Conservation (phyloP, 495 filamentous ascomycete genomes). For the Penicillium canescens region DNA sequence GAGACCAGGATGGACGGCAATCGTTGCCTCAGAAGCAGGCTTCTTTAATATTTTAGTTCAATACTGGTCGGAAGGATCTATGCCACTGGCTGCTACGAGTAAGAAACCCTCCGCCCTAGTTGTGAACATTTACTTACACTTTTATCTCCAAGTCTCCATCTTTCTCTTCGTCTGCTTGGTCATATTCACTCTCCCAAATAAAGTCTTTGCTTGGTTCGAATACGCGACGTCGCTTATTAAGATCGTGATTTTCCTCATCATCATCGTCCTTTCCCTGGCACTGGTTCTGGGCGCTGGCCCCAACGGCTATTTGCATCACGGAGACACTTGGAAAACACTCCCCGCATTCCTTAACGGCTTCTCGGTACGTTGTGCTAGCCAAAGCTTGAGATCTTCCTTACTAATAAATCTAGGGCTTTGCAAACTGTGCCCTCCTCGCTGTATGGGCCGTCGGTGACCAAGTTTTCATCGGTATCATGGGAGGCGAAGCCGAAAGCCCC, state of each 20-base stretch:
- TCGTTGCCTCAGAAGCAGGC: conserved; percentile 28
- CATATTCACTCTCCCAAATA: conserved; percentile 27
- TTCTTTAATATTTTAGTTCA: conserved; percentile 31
- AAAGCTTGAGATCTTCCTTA: conserved; percentile 6
- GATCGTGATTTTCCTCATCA: conserved; percentile 29
- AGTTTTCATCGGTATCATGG: conserved; percentile 27
- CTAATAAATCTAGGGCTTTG: conserved; percentile 25
- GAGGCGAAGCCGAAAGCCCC: conserved; percentile 26
- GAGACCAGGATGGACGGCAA: conserved; percentile 28
- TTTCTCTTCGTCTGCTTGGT: conserved; percentile 21
- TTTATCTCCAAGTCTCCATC: conserved; percentile 21
- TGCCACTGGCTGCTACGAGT: conserved; percentile 22
- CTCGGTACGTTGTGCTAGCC: conserved; percentile 18
- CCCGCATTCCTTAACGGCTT: conserved; percentile 30
- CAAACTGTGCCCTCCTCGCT: conserved; percentile 31
- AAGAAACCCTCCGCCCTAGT: conserved; percentile 11
- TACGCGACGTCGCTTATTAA: conserved; percentile 31
- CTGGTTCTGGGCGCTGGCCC: conserved; percentile 32
- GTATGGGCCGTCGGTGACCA: conserved; percentile 30
- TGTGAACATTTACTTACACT: neutral
- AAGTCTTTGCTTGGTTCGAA: conserved; percentile 32
- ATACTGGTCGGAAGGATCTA: conserved; percentile 25
- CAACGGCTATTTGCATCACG: conserved; percentile 22
- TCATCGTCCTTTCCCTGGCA: conserved; percentile 26
- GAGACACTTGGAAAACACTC: conserved; percentile 25